Percentiles rank a stretch among this genome's conserved stretches.
Evolutionary conservation across 495 filamentous ascomycete species (phyloP).

Genomic region (Cercophora scortea): DNA sequence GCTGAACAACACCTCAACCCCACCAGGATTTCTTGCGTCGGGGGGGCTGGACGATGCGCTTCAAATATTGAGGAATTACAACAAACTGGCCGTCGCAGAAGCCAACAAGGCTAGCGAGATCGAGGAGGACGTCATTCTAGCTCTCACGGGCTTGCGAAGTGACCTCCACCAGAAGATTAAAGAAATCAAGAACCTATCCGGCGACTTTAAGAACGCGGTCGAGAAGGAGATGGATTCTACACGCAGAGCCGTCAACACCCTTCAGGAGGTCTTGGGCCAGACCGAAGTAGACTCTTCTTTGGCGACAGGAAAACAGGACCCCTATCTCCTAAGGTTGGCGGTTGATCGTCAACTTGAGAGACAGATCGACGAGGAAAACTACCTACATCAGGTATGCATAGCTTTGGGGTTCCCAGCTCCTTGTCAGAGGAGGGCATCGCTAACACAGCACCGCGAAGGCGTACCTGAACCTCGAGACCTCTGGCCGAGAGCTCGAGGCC

Average conservation of each 20-base stretch:
- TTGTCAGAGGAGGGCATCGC: constrained; percentile 9
- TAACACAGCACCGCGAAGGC: constrained; percentile 45
- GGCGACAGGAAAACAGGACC: constrained; percentile 79
- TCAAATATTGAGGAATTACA: constrained; percentile 70
- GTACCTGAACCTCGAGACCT: constrained; percentile 89
- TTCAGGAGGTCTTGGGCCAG: constrained; percentile 73
- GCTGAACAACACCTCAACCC: constrained; percentile 69
- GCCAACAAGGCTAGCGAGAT: constrained; percentile 86
- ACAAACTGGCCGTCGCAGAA: constrained; percentile 72
- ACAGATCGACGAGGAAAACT: constrained; percentile 96
- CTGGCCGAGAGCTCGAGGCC: constrained; percentile 86
- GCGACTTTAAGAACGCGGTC: constrained; percentile 89
- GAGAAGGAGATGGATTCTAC: constrained; percentile 72
- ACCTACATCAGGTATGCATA: constrained; percentile 69
- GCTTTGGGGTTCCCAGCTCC: neutral
- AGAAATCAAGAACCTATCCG: constrained; percentile 85
- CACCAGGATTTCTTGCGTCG: constrained; percentile 62
- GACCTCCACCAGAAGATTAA: constrained; percentile 95
- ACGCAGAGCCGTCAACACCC: constrained; percentile 59
- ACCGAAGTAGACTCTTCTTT: constrained; percentile 68
- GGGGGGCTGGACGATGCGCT: constrained; percentile 82
- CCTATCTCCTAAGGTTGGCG: constrained; percentile 73
- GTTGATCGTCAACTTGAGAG: constrained; percentile 85
- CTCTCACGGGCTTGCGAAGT: constrained; percentile 74
- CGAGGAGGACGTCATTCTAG: constrained; percentile 81